Percentiles rank a stretch among this genome's conserved stretches.
phyloP scores from a whole-genome alignment of 805 yeast genomes.

The Candida ipomoeae region DNA sequence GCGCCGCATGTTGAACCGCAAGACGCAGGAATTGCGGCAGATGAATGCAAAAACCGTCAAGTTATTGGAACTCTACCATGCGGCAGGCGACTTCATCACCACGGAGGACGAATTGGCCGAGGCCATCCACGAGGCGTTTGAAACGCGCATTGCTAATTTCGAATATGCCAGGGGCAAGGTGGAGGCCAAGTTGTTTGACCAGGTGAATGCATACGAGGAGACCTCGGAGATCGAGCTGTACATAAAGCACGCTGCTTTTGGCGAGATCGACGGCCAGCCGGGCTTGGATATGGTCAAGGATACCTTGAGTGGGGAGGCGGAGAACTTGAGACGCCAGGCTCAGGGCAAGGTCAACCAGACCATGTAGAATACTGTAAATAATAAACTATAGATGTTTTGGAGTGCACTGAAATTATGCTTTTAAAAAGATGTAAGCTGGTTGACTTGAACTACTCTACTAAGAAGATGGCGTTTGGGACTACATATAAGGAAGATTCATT shows the following conservation, averaged over 20 bases:
- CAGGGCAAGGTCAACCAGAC: constrained; percentile 26
- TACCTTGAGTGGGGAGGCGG: constrained; percentile 37
- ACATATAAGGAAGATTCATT: too few relatives aligned
- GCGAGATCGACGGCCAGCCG: constrained; percentile 40
- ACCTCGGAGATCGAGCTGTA: constrained; percentile 29
- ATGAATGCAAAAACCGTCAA: constrained; percentile 52
- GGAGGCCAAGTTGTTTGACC: constrained; percentile 34
- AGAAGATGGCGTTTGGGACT: too few relatives aligned
- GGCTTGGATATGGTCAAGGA: constrained; percentile 38
- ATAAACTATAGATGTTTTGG: neutral
- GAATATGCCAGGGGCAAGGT: constrained; percentile 31
- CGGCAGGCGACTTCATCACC: constrained; percentile 63
- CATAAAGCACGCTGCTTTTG: constrained; percentile 35
- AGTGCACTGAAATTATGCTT: too few relatives aligned
- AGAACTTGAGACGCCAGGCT: constrained; percentile 35
- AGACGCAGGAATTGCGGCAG: constrained; percentile 46
- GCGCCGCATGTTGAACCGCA: constrained; percentile 67
- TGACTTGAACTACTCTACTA: too few relatives aligned
- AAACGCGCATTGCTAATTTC: constrained; percentile 32
- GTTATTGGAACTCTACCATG: constrained; percentile 68
- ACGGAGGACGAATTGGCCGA: constrained; percentile 61
- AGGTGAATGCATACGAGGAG: constrained; percentile 26
- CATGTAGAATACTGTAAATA: constrained; percentile 10
- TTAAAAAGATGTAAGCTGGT: too few relatives aligned
- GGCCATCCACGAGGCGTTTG: constrained; percentile 57